Evolutionary conservation across 768 basidiomycete genomes (phyloP).

Genomic region (Epithele typhae): DNA sequence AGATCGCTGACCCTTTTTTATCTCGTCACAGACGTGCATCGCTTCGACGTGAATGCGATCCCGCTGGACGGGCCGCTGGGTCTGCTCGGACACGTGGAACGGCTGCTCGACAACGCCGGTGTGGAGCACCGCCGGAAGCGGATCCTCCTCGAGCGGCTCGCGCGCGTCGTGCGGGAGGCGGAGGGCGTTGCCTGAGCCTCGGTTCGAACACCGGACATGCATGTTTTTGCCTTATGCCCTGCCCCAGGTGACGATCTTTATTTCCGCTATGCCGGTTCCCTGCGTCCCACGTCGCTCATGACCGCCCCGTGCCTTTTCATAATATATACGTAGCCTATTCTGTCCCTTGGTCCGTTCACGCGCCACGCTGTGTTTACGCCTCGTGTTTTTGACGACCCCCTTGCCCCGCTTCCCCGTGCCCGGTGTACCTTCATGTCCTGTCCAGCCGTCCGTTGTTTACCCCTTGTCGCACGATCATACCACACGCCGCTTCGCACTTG

Average conservation of each 20-base stretch:
- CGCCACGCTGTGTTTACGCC: background rate
- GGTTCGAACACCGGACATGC: no score
- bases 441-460: no score
- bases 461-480: background rate
- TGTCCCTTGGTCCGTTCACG: no score
- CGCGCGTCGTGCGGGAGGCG: conserved; percentile 44
- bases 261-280: conserved; percentile 2
- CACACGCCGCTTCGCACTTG: conserved; percentile 1
- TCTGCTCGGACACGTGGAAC: conserved; percentile 59
- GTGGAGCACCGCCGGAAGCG: conserved; percentile 46
- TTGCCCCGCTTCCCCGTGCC: background rate
- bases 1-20: conserved; percentile 4
- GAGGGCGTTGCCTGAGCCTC: conserved; percentile 5
- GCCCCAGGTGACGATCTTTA: background rate
- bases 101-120: conserved; percentile 46
- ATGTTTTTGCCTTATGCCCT: no score
- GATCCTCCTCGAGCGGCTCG: conserved; percentile 53
- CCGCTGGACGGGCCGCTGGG: conserved; percentile 73
- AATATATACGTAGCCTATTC: no score
- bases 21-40: conserved; percentile 53
- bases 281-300: conserved; percentile 4
- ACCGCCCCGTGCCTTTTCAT: conserved; percentile 1
- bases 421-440: no score
- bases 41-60: conserved; percentile 70
- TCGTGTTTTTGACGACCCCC: background rate